Percentiles rank a stretch among this genome's conserved stretches.
Evolutionary conservation across 306 rosid genomes (phyloP).

Genomic region (Cucurbita ficifolia): DNA sequence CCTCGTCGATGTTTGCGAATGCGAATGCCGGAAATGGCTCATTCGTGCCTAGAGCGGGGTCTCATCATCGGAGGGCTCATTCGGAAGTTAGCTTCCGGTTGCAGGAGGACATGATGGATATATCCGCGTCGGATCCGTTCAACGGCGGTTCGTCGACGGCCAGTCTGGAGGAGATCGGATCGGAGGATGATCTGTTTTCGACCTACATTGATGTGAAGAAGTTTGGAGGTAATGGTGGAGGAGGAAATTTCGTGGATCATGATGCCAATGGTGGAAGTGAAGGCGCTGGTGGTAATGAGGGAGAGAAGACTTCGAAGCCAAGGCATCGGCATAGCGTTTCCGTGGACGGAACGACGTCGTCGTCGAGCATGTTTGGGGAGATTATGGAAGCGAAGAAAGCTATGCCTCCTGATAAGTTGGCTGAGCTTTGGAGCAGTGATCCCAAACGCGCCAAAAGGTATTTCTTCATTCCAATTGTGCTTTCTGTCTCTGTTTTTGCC

Average conservation of each 20-base stretch:
- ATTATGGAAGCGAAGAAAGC: slow-evolving; percentile 97
- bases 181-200: slow-evolving; percentile 88
- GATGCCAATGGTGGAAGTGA: slow-evolving; percentile 24
- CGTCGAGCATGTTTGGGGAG: slow-evolving; percentile 70
- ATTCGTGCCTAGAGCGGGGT: not conserved
- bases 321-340: slow-evolving; percentile 76
- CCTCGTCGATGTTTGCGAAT: slow-evolving; percentile 3
- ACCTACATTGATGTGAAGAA: slow-evolving; percentile 94
- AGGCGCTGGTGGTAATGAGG: slow-evolving; percentile 23
- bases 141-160: slow-evolving; percentile 76
- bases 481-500: not conserved
- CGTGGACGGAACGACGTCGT: slow-evolving; percentile 52
- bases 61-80: slow-evolving; percentile 63
- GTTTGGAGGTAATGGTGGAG: slow-evolving; percentile 38
- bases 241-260: slow-evolving; percentile 40
- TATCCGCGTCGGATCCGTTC: slow-evolving; percentile 64
- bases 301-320: slow-evolving; percentile 36
- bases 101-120: slow-evolving; percentile 73
- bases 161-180: slow-evolving; percentile 83
- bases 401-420: slow-evolving; percentile 99
- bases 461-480: slow-evolving; percentile 1
- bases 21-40: not conserved
- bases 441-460: slow-evolving; percentile 99
- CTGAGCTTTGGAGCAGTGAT: slow-evolving; percentile 92
- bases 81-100: slow-evolving; percentile 65